Percentiles rank a stretch among this genome's conserved stretches.
These are phyloP conservation scores for Fistulina hepatica DNA, from an alignment of 1,284 basidiomycete species.

Conservation along the genomic window DNA sequence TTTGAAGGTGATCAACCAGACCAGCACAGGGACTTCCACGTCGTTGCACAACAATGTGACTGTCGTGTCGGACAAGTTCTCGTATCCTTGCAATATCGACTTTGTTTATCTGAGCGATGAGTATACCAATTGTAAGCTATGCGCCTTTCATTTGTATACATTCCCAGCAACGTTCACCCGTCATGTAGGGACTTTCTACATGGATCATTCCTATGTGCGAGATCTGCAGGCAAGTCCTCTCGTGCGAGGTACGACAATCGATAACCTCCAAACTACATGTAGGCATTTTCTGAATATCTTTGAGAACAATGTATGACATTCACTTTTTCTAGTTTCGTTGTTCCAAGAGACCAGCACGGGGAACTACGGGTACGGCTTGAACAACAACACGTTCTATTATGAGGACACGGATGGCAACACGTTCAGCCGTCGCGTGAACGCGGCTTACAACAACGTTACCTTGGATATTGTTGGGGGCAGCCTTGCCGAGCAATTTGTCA, in stretches of 20 bases:
- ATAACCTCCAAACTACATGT: conserved; percentile 49
- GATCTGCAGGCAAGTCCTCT: conserved; percentile 47
- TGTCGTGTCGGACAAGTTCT: conserved; percentile 46
- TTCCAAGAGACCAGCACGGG: conserved; percentile 36
- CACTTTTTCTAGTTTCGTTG: conserved; percentile 35
- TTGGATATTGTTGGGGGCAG: conserved; percentile 47
- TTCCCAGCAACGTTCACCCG: neutral
- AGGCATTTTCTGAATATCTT: conserved; percentile 14
- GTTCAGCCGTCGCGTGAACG: conserved; percentile 48
- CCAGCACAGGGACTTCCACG: conserved; percentile 38
- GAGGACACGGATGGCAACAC: conserved; percentile 50
- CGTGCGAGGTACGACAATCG: conserved; percentile 44
- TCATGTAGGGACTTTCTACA: conserved; percentile 41
- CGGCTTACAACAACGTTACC: conserved; percentile 49
- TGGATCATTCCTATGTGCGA: conserved; percentile 63
- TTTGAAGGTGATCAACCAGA: conserved; percentile 27
- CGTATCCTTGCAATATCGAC: conserved; percentile 57
- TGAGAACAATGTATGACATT: conserved; percentile 1
- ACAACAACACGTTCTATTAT: conserved; percentile 57
- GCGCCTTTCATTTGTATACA: neutral
- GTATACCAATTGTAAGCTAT: conserved; percentile 40
- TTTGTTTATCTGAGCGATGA: conserved; percentile 34
- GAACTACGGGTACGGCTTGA: conserved; percentile 58
- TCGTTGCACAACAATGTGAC: conserved; percentile 52
- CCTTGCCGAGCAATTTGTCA: conserved; percentile 26